Evolutionary conservation across 352 stramenopile species (phyloP).

Genomic region (Phytophthora chlamydospora): DNA sequence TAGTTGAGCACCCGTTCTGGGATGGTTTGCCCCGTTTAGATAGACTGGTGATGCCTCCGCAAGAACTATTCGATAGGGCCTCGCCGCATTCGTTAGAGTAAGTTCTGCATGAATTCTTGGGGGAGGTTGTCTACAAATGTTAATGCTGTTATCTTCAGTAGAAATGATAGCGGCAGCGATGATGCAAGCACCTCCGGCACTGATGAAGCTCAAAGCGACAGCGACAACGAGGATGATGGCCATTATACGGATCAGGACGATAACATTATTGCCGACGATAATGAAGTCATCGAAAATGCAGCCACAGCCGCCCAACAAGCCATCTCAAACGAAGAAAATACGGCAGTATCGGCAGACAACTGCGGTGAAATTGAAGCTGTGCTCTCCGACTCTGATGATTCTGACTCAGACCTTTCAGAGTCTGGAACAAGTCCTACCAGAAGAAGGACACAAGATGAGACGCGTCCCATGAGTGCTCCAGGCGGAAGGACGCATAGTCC

Average conservation of each 20-base stretch:
- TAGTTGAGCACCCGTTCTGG: constrained; percentile 82
- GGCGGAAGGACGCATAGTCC: background rate
- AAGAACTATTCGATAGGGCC: constrained; percentile 62
- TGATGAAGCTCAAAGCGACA: constrained; percentile 5
- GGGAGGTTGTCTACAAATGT: background rate
- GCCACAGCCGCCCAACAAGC: background rate
- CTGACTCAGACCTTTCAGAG: background rate
- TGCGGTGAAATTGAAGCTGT: background rate
- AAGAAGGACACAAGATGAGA: background rate
- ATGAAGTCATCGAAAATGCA: background rate
- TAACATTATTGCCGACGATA: background rate
- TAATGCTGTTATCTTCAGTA: constrained; percentile 3
- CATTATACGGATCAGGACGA: constrained; percentile 2
- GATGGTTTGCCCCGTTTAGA: constrained; percentile 29
- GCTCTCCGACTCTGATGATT: constrained; percentile 7
- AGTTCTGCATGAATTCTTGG: background rate
- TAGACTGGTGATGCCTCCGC: constrained; percentile 52
- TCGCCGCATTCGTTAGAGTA: constrained; percentile 15
- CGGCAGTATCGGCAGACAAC: background rate
- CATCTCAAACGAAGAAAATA: constrained; percentile 6
- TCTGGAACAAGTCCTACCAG: background rate
- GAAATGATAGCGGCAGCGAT: constrained; percentile 3
- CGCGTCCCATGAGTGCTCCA: constrained; percentile 24
- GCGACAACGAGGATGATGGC: background rate
- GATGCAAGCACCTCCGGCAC: background rate